Evolutionary conservation across 768 basidiomycete genomes (phyloP), one percentile per base, ranked within the genome.

Genomic region (Agrocybe praecox): DNA sequence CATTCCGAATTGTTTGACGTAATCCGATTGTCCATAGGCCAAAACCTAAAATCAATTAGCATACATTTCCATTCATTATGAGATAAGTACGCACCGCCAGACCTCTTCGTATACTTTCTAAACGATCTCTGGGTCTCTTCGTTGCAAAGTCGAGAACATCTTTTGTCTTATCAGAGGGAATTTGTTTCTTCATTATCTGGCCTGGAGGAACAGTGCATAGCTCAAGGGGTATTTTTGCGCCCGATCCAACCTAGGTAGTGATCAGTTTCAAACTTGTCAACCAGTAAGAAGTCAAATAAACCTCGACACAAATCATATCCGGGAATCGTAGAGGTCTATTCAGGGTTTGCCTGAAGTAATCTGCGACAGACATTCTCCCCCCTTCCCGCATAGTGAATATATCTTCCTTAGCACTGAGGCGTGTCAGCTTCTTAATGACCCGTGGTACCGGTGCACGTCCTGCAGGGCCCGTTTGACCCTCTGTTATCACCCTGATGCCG

Each of bases 1-100:
- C 80, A 94, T 83, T 8, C 89, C 89, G 59, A 92, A 92, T 66
- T 86, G 79, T 42, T 81, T 78, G 32, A 92, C 82, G 59, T 89
- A 91, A 68, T 90, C 84, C 0, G 88, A 90, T 67, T 88, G 84
- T 0, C 87, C 86, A 61, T 90, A 90, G 23, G 80, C 78, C 54
- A 89, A 73, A 36, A 86, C 80, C 84, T 87, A 52, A 6, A 33
- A 18, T 44, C 34, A 15, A 49, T 23, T 21, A 18, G 17, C 55
- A 12, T 59, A 23, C 15, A n/a, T 12, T 40, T 18, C 18, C 21
- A 4, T 23, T 21, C 26, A 12, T 49, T 11, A 46, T 18, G 24
- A 22, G 32, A 32, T 17, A 26, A 15, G 43, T 42, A 56, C 57
- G 11, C 29, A 90, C 88, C 54, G 74, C 68, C 40, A 90, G 69